Evolutionary conservation across 2,329 filamentous ascomycete species (phyloP), one percentile per base, ranked within the genome.

Genomic region (Fusarium napiforme): DNA sequence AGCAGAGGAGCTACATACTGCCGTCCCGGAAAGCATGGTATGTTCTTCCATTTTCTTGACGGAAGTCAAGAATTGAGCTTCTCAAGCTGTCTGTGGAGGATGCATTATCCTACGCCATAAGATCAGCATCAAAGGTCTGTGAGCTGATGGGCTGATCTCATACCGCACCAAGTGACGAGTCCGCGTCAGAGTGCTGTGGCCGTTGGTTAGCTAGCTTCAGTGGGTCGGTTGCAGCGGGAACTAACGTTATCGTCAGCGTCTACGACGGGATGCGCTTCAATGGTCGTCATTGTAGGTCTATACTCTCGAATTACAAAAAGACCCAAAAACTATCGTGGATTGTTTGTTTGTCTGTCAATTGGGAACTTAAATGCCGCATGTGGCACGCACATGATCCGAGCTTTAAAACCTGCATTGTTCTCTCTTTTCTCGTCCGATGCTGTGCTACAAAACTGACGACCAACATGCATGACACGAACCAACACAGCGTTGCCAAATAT

Each of bases 81-180:
- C 66, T 60, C 23, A 69, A 15, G 9, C 66, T 69, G n/a, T 69
- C 67, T 4, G 67, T 69, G 1, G 67, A 69, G 4, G 67, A 70
- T 6, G 66, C 55, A 30, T 40, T 53, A 7, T 66, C 60, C 67
- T 71, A 11, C 4, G 9, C 7, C 3, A 5, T 15, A 14, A 3
- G 4, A 32, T 66, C 8, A 47, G 10, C 10, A 32, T 15, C 26
- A 15, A 15, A 19, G 23, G 34, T 3, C 19, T 19, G 21, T 15
- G 1, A 19, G 2, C 14, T 8, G 9, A 18, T 39, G 12, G 14
- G 14, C 23, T 36, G 7, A 5, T 26, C 4, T 39, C 65, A 19
- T 49, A 69, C 67, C 4, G 18, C 9, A 11, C 43, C 66, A 12
- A 62, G 47, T 4, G 64, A 40, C 9, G 43, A 40, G 23, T 50